Base-by-base conservation (phyloP, 352 stramenopile species). In the Phytophthora palmivora region DNA sequence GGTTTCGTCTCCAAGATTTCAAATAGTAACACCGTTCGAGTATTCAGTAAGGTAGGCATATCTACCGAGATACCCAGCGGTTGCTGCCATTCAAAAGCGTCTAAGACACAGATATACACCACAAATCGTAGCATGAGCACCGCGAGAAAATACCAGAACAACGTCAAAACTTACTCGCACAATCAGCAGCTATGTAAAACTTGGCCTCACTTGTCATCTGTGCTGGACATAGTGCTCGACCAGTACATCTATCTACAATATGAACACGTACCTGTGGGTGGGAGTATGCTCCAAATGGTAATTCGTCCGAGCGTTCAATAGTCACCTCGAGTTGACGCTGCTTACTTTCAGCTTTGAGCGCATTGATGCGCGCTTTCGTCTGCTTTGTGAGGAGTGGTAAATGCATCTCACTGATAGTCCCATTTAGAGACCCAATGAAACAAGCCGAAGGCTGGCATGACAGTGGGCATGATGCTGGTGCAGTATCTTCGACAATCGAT, bases 81-180 rank as follows among this genome's bases (percentile, higher is more conserved):
- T 70, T 87, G 51, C 30, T 77, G 72, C 82, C 82, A 91, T 58
- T 79, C 70, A 30, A 91, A 86, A 0, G 67, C 55, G 39, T 87
- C 77, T 85, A 45, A 18, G 39, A 4, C 14, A 39, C 24, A 43
- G 10, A 54, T 36, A 22, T 32, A 55, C 6, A 28, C 24, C 24
- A 58, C 8, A 55, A 30, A 48, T 28, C 24, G 6, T 28, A 28
- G 24, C 30, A 39, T 28, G 3, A 26, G 26, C 38, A 46, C 3
- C 16, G 33, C 8, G 16, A 16, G 15, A 2, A 46, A 37, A 4
- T 6, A 22, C 10, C 12, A 54, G 12, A 19, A n/a, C 8, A 11
- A 15, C 15, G n/a, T 16, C 3, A 44, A 10, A 48, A 58, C 66
- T 48, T 67, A 74, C 64, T 70, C 7, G 45, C 42, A 37, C 26